Percentiles rank a stretch among this genome's conserved stretches.
Conservation (phyloP, 2,329 filamentous ascomycete species). For the Shiraia bambusicola region DNA sequence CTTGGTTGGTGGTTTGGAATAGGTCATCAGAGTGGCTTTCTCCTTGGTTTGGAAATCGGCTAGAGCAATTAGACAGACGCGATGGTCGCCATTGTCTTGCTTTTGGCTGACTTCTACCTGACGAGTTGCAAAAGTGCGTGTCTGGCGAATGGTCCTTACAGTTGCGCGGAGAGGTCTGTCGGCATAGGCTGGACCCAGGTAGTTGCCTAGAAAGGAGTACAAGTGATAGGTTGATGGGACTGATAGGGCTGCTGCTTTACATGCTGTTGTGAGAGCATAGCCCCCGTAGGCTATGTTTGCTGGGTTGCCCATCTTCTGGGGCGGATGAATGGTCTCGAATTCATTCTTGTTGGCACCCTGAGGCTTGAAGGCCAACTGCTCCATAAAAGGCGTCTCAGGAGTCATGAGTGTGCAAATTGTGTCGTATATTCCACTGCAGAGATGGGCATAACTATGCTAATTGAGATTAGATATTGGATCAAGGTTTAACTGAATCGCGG, state of each 20-base stretch:
- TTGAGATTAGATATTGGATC: too few species aligned
- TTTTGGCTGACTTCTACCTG: slow-evolving; percentile 51
- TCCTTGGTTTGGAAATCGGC: slow-evolving; percentile 53
- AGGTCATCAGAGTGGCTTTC: slow-evolving; percentile 38
- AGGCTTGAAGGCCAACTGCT: slow-evolving; percentile 17
- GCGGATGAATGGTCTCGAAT: slow-evolving; percentile 23
- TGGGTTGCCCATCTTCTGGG: slow-evolving; percentile 44
- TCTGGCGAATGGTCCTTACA: slow-evolving; percentile 46
- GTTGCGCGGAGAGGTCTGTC: slow-evolving; percentile 43
- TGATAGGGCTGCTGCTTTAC: slow-evolving; percentile 46
- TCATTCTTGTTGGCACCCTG: slow-evolving; percentile 8
- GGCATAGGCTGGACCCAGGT: slow-evolving; percentile 49
- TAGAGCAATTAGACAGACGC: slow-evolving; percentile 48
- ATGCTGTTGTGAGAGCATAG: slow-evolving; percentile 46
- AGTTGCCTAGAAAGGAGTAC: slow-evolving; percentile 53
- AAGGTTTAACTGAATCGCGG: too few species aligned
- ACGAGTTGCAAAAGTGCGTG: slow-evolving; percentile 52
- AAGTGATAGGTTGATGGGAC: slow-evolving; percentile 44
- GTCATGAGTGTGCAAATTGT: background rate
- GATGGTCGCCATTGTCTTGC: slow-evolving; percentile 35
- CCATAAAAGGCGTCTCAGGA: slow-evolving; percentile 10
- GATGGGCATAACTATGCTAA: too few species aligned
- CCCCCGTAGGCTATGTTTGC: slow-evolving; percentile 50
- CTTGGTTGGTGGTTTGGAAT: slow-evolving; percentile 41
- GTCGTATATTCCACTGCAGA: too few species aligned